These are phyloP conservation scores for Dacryopinax spathularia DNA, from an alignment of 768 basidiomycete species.

Conservation along the genomic window DNA sequence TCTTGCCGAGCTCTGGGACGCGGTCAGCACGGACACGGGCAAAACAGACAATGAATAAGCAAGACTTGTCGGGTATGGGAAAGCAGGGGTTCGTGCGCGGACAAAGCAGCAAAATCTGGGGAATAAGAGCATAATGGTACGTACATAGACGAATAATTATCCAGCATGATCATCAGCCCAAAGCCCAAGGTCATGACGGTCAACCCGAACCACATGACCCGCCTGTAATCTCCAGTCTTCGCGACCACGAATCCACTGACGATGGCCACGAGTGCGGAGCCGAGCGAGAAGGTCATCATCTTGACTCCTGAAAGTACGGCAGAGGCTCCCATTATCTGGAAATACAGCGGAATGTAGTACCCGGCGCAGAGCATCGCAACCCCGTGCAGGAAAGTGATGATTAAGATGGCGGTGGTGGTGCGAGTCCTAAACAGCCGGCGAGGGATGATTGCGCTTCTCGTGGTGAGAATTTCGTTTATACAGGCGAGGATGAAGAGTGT, in stretches of 20 bases:
- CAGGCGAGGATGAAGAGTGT: conserved; percentile 37
- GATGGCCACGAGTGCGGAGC: conserved; percentile 39
- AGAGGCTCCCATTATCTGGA: conserved; percentile 60
- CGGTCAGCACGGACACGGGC: not conserved
- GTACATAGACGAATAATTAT: conserved; percentile 39
- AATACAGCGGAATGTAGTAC: conserved; percentile 66
- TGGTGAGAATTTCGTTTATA: conserved; percentile 48
- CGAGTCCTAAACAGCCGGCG: conserved; percentile 69
- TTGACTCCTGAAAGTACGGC: conserved; percentile 60
- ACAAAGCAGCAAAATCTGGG: not conserved
- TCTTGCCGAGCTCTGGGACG: conserved; percentile 42
- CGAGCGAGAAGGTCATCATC: conserved; percentile 64
- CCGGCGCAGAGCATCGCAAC: conserved; percentile 41
- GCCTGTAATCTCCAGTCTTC: conserved; percentile 43
- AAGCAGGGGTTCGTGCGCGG: not conserved
- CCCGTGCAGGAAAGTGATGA: conserved; percentile 49
- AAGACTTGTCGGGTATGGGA: not conserved
- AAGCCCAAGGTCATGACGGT: conserved; percentile 42
- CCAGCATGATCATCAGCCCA: conserved; percentile 59
- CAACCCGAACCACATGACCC: conserved; percentile 43
- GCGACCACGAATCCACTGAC: conserved; percentile 44
- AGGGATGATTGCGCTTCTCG: conserved; percentile 55
- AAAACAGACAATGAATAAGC: not conserved
- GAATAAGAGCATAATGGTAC: conserved; percentile 10
- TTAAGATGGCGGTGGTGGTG: conserved; percentile 48